phyloP scores from a whole-genome alignment of 495 filamentous ascomycete species.

The Hypoxylon perforatum region DNA sequence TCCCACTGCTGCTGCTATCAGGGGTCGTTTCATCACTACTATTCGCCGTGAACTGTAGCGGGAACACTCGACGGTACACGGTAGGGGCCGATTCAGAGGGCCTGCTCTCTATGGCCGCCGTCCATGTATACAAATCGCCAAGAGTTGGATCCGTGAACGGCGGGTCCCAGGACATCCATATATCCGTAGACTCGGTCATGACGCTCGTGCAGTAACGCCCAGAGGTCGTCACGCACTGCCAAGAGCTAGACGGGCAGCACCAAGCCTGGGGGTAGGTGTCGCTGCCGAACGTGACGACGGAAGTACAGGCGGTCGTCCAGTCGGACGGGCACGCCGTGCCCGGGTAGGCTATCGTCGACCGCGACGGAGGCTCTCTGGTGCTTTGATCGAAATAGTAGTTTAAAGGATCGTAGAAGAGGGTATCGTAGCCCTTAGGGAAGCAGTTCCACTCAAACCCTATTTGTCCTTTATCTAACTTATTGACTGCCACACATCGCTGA shows the following conservation, averaged over 20 bases:
- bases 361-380: neutral
- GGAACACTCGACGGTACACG: constrained; percentile 8
- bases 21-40: neutral
- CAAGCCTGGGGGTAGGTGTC: constrained; percentile 4
- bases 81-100: neutral
- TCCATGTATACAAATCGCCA: constrained; percentile 1
- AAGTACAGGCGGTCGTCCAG: constrained; percentile 15
- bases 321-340: constrained; percentile 13
- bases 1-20: neutral
- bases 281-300: neutral
- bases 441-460: neutral
- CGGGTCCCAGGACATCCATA: constrained; percentile 23
- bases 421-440: constrained; percentile 6
- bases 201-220: constrained; percentile 8
- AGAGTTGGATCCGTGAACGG: neutral
- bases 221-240: neutral
- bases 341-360: constrained; percentile 7
- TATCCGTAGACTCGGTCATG: constrained; percentile 10
- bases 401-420: constrained; percentile 6
- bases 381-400: neutral
- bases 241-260: constrained; percentile 13
- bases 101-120: neutral
- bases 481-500: neutral
- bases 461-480: neutral
- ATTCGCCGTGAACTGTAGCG: constrained; percentile 1